These are phyloP conservation scores for Beauveria rudraprayagi DNA, from an alignment of 2,329 filamentous ascomycete species.

Conservation along the genomic window DNA sequence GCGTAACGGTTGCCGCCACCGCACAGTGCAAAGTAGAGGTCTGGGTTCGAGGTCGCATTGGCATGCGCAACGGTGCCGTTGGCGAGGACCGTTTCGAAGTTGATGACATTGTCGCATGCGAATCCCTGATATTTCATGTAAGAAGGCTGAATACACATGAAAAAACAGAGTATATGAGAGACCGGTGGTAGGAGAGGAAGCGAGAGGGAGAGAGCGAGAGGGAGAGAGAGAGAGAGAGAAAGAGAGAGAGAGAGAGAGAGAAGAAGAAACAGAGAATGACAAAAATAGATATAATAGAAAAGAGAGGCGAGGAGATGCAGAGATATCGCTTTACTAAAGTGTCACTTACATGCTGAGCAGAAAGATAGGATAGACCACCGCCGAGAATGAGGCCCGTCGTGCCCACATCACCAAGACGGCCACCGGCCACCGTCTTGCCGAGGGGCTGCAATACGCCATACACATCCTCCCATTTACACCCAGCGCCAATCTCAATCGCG, in stretches of 20 bases:
- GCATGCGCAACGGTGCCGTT: slow-evolving; percentile 32
- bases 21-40: slow-evolving; percentile 36
- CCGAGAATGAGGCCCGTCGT: slow-evolving; percentile 21
- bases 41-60: slow-evolving; percentile 25
- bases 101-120: slow-evolving; percentile 30
- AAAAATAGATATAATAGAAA: no score
- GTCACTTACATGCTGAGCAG: slow-evolving; percentile 20
- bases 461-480: slow-evolving; percentile 32
- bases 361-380: slow-evolving; percentile 23
- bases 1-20: slow-evolving; percentile 42
- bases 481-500: slow-evolving; percentile 30
- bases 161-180: not conserved
- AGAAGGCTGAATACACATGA: not conserved
- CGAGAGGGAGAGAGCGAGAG: not conserved
- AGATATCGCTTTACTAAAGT: not conserved
- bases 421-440: slow-evolving; percentile 27
- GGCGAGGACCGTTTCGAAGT: slow-evolving; percentile 36
- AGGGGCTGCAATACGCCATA: slow-evolving; percentile 24
- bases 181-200: not conserved
- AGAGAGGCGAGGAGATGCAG: not conserved
- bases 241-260: not conserved
- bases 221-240: not conserved
- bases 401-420: slow-evolving; percentile 22
- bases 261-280: not conserved
- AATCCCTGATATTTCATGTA: slow-evolving; percentile 22